A percentile compares a stretch with the other conserved stretches of the same genome.
Conservation (phyloP, 1,284 basidiomycete species). For the Lignosus rhinocerotis region DNA sequence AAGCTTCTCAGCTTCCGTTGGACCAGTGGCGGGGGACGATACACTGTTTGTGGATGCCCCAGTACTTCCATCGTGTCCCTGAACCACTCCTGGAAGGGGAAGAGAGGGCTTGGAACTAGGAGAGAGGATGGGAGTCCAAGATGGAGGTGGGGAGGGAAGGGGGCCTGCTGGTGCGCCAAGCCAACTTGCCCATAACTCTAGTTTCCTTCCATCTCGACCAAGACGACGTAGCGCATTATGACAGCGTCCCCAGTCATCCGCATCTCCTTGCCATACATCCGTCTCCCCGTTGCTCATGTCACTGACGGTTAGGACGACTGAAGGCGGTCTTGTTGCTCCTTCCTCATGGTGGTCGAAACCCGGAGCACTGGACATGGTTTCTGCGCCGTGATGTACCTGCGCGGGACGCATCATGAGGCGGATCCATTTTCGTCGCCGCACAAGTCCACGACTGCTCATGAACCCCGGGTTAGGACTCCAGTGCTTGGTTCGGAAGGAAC, state of each 20-base stretch:
- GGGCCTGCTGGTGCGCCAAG: conserved; percentile 26
- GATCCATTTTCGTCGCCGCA: conserved; percentile 75
- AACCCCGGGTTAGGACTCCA: conserved; percentile 66
- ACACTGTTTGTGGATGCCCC: not conserved
- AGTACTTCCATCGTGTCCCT: not conserved
- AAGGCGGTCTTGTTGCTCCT: conserved; percentile 33
- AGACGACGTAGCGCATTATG: conserved; percentile 51
- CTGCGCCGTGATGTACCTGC: conserved; percentile 3
- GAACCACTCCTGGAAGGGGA: not conserved
- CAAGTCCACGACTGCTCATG: conserved; percentile 66
- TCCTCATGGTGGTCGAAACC: conserved; percentile 19
- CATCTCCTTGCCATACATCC: conserved; percentile 44
- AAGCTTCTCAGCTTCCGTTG: conserved; percentile 28
- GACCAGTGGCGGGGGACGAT: not conserved
- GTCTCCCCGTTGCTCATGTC: conserved; percentile 16
- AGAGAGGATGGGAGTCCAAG: conserved; percentile 28
- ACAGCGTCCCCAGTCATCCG: conserved; percentile 62
- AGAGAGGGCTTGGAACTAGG: not conserved
- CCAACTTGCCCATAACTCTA: conserved; percentile 76
- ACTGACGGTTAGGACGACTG: conserved; percentile 21
- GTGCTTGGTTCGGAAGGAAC: conserved; percentile 60
- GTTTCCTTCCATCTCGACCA: conserved; percentile 64
- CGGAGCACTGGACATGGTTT: conserved; percentile 1
- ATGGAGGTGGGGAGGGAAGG: not conserved
- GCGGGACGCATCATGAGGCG: conserved; percentile 74